phyloP scores from a whole-genome alignment of 148 eudicot species.

The Chenopodium formosanum region DNA sequence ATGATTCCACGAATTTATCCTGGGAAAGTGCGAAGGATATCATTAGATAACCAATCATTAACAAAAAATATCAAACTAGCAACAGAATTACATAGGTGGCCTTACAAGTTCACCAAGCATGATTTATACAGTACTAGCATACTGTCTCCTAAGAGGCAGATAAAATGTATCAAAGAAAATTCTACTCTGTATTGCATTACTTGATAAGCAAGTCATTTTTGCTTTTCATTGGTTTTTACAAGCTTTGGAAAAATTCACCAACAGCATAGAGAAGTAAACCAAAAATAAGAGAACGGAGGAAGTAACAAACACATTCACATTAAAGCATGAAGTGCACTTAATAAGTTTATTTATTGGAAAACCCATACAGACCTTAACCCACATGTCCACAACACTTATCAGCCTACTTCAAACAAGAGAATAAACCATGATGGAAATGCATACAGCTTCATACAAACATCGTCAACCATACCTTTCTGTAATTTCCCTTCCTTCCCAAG shows the following conservation, averaged over 20 bases:
- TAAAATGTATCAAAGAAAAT: not conserved
- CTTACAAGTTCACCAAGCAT: not conserved
- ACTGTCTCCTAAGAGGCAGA: not conserved
- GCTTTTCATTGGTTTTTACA: not conserved
- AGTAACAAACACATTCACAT: not conserved
- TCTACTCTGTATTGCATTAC: not conserved
- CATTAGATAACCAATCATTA: slow-evolving; percentile 6
- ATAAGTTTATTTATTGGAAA: not conserved
- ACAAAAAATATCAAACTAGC: not conserved
- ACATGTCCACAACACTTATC: not conserved
- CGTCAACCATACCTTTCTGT: slow-evolving; percentile 38
- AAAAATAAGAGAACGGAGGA: not conserved
- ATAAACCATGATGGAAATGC: not conserved
- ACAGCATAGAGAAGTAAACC: not conserved
- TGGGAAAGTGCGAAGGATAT: slow-evolving; percentile 37
- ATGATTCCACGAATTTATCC: slow-evolving; percentile 67
- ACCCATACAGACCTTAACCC: not conserved
- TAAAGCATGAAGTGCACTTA: not conserved
- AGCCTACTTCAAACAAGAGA: not conserved
- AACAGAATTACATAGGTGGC: not conserved
- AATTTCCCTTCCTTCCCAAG: slow-evolving; percentile 41
- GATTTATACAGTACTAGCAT: not conserved
- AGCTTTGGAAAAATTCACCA: not conserved
- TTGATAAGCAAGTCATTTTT: too few species aligned
- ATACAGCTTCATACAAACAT: not conserved